Base-by-base conservation (phyloP, 2,329 filamentous ascomycete genomes). In the Penicillium sp. region DNA sequence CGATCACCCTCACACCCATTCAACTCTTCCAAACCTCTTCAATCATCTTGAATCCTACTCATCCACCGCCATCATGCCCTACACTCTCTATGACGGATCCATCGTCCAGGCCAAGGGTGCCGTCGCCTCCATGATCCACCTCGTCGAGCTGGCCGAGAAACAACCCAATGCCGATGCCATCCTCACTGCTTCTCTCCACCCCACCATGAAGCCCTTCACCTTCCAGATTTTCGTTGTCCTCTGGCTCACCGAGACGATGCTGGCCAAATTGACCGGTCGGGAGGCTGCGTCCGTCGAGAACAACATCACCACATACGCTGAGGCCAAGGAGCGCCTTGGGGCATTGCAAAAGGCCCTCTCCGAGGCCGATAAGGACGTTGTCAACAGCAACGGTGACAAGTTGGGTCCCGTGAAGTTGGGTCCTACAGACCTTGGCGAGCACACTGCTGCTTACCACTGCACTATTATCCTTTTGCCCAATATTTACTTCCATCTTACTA, bases 1-100 rank as follows among this genome's bases (percentile, higher is more conserved):
- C 14, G 31, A 33, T 11, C 13, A 33, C 31, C 31, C 29, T 13
- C 29, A 13, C 11, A 31, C 29, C 29, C 11, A 7, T 7, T 33
- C 5, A 16, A 14, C 5, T 33, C 31, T 7, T 33, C 14, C 31
- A 33, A 5, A 33, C 6, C 13, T 4, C 13, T 33, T 7, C 31
- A 31, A 31, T 13, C 6, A 37, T 21, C 35, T 19, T 22, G 19
- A 42, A 42, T 19, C 6, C 3, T 22, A 21, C 10, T 13, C 10
- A 42, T 42, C 13, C 24, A 27, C 44, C 16, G n/a, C n/a, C 14
- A 52, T 7, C 51, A 61, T 61, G 59, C 26, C 11, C 10, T 33
- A 64, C 56, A 61, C 65, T 37, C 29, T 64, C 51, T 69, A 70
- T 59, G 66, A 69, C 56, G 60, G 63, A 26, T 65, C 67, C 35